Evolutionary conservation across 305 asterid species (phyloP).

Genomic region (Fraxinus platypoda): DNA sequence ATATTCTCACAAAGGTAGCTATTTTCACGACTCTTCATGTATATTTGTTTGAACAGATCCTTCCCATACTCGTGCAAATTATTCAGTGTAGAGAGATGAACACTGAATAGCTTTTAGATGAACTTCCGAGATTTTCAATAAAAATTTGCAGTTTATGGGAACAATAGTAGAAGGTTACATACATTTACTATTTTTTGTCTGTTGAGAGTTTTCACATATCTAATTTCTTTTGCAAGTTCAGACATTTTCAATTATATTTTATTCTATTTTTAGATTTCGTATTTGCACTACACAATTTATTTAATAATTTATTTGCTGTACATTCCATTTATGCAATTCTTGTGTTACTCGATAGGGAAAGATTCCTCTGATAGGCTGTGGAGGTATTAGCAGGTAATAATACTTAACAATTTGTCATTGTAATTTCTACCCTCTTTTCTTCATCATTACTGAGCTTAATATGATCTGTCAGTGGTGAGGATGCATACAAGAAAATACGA

Average conservation of each 20-base stretch:
- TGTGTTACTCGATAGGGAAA: constrained; percentile 54
- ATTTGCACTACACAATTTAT: not conserved
- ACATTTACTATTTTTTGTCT: not conserved
- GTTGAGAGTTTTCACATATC: not conserved
- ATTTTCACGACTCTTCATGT: constrained; percentile 3
- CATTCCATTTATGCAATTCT: constrained; percentile 8
- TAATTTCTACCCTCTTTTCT: constrained; percentile 1
- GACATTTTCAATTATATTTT: too few relatives aligned
- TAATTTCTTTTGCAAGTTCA: not conserved
- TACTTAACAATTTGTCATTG: not conserved
- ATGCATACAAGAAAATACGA: constrained; percentile 90
- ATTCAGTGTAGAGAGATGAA: not conserved
- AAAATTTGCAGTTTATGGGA: not conserved
- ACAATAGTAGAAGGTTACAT: not conserved
- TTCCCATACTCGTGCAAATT: not conserved
- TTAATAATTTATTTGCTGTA: not conserved
- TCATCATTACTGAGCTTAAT: constrained; percentile 13
- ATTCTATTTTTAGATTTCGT: not conserved
- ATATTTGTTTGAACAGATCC: not conserved
- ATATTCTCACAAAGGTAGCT: constrained; percentile 79
- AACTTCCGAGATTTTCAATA: not conserved
- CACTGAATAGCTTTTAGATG: not conserved
- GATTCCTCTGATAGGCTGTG: constrained; percentile 89
- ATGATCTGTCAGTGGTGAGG: constrained; percentile 66
- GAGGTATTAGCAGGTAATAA: constrained; percentile 89